Percentiles rank a stretch among this genome's conserved stretches.
phyloP scores from a whole-genome alignment of 164 flowering plant genomes.

The Taxillus chinensis region DNA sequence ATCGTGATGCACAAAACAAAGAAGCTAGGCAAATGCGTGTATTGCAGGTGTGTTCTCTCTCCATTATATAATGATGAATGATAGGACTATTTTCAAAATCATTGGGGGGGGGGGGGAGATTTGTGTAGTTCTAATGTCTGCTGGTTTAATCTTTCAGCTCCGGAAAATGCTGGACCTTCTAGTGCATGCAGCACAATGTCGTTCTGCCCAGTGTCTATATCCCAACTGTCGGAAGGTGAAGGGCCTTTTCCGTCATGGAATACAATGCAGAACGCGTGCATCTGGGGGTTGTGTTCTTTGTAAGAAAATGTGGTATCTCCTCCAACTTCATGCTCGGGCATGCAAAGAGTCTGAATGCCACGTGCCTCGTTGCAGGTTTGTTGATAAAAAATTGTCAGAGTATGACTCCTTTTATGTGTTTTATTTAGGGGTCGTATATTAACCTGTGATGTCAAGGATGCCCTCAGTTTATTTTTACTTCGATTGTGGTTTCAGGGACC shows the following conservation, averaged over 20 bases:
- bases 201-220: conserved; percentile 74
- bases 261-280: conserved; percentile 70
- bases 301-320: conserved; percentile 97
- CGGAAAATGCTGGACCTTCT: conserved; percentile 97
- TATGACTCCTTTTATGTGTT: not conserved
- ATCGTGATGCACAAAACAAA: conserved; percentile 86
- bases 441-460: no score
- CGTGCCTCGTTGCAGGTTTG: conserved; percentile 96
- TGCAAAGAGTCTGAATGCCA: conserved; percentile 90
- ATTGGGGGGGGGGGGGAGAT: no score
- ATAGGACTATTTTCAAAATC: no score
- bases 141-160: conserved; percentile 44
- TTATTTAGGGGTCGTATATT: not conserved
- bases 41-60: conserved; percentile 47
- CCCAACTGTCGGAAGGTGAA: conserved; percentile 94
- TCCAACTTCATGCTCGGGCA: conserved; percentile 95
- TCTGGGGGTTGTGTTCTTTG: conserved; percentile 91
- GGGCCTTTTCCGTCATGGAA: conserved; percentile 96
- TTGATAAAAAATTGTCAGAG: not conserved
- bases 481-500: conserved; percentile 43
- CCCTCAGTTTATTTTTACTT: no score
- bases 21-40: conserved; percentile 91
- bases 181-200: conserved; percentile 96
- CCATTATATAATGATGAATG: no score
- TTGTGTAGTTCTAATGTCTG: not conserved